Evolutionary conservation across 495 filamentous ascomycete species (phyloP).

Genomic region (Cercophora newfieldiana): DNA sequence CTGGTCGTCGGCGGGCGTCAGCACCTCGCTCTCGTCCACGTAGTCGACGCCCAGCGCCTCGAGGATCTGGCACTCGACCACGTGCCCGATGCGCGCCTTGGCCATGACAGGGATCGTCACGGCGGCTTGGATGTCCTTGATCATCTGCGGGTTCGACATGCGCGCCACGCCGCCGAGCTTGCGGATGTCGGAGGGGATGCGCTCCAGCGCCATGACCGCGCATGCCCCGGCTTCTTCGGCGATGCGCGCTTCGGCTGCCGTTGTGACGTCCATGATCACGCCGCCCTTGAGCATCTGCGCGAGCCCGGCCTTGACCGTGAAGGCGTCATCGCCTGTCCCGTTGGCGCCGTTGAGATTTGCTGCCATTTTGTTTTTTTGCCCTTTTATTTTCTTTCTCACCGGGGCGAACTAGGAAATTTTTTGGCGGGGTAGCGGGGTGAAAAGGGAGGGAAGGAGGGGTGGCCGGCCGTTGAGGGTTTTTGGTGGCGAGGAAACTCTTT

Average conservation of each 20-base stretch:
- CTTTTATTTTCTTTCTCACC: background rate
- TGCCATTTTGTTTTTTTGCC: constrained; percentile 12
- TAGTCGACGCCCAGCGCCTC: constrained; percentile 94
- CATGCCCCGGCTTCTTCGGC: constrained; percentile 95
- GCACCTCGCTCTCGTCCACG: constrained; percentile 93
- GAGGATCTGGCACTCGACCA: constrained; percentile 98
- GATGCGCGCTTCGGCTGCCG: constrained; percentile 91
- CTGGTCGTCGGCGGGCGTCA: constrained; percentile 87
- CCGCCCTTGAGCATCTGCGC: constrained; percentile 98
- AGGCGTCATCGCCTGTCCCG: constrained; percentile 40
- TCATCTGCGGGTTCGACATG: constrained; percentile 95
- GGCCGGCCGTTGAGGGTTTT: constrained; percentile 9
- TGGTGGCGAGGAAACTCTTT: constrained; percentile 10
- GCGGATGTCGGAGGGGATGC: constrained; percentile 96
- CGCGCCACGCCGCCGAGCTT: constrained; percentile 88
- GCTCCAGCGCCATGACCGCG: constrained; percentile 98
- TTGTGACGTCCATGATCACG: constrained; percentile 99
- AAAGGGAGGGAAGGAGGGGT: background rate
- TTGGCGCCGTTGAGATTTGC: constrained; percentile 28
- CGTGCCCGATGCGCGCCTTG: constrained; percentile 96
- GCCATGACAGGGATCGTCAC: constrained; percentile 99
- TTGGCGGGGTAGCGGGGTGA: background rate
- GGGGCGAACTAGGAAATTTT: too few relatives aligned
- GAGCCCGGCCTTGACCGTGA: constrained; percentile 87
- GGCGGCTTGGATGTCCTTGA: constrained; percentile 91